Evolutionary conservation across 805 yeast species (phyloP).

Genomic region (Nakazawaea populi): DNA sequence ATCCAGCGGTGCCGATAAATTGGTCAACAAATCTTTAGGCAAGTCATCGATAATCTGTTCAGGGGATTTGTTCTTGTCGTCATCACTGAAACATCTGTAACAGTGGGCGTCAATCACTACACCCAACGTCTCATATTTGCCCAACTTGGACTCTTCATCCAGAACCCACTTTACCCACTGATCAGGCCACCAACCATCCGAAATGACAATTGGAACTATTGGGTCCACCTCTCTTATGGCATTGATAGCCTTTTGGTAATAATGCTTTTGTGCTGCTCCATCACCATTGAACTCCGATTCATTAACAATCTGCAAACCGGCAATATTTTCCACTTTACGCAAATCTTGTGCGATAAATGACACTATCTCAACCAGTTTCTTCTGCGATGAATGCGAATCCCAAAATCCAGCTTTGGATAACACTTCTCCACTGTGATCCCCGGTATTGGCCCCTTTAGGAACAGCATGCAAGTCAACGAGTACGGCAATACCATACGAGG

Average conservation of each 20-base stretch:
- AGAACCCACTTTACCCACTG: constrained; percentile 67
- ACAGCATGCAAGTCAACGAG: constrained; percentile 83
- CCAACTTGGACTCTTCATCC: constrained; percentile 28
- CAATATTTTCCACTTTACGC: constrained; percentile 53
- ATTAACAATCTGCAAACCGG: constrained; percentile 81
- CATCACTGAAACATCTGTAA: constrained; percentile 79
- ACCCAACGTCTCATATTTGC: constrained; percentile 34
- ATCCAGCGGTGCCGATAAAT: constrained; percentile 45
- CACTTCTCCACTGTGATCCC: constrained; percentile 75
- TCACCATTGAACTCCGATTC: constrained; percentile 66
- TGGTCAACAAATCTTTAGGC: constrained; percentile 40
- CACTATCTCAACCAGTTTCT: constrained; percentile 42
- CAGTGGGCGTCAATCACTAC: constrained; percentile 80
- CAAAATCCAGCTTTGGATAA: constrained; percentile 62
- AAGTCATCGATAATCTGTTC: constrained; percentile 57
- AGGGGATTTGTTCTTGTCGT: constrained; percentile 62
- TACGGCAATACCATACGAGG: constrained; percentile 57
- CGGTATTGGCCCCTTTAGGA: constrained; percentile 89
- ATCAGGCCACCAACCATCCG: constrained; percentile 92
- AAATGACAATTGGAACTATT: constrained; percentile 65
- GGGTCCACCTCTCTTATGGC: constrained; percentile 52
- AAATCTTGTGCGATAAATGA: constrained; percentile 61
- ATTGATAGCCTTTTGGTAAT: constrained; percentile 59
- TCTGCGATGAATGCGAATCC: constrained; percentile 35
- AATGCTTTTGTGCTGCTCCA: constrained; percentile 46